These are phyloP conservation scores for Mentha longifolia DNA, from an alignment of 257 asterid genomes.

Conservation along the genomic window DNA sequence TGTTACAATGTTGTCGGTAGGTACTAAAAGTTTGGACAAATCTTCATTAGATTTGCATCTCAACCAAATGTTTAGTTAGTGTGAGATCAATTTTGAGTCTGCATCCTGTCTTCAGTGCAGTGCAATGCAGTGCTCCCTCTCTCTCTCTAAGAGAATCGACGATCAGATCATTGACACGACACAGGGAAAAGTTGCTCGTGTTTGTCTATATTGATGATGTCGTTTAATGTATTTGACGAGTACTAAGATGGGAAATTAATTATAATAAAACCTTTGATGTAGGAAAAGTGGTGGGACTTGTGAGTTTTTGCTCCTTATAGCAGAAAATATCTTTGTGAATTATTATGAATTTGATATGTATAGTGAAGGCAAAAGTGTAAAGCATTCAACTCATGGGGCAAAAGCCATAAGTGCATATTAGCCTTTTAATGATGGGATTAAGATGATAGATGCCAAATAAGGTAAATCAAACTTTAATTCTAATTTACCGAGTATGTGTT, in stretches of 20 bases:
- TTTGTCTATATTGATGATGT: background rate
- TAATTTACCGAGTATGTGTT: background rate
- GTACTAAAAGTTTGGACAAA: constrained; percentile 27
- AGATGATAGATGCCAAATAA: background rate
- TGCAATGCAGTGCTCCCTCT: constrained; percentile 20
- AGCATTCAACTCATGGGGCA: constrained; percentile 19
- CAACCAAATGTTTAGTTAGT: constrained; percentile 1
- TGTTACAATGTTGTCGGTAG: constrained; percentile 43
- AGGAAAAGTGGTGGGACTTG: background rate
- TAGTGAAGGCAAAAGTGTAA: constrained; percentile 10
- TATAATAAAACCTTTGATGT: background rate
- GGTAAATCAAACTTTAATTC: background rate
- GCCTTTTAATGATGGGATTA: constrained; percentile 13
- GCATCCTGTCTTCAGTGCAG: constrained; percentile 14
- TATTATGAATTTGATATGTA: no score
- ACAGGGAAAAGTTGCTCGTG: background rate
- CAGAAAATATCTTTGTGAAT: background rate
- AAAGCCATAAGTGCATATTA: background rate
- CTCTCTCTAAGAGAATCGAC: background rate
- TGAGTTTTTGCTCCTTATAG: background rate
- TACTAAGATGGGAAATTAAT: background rate
- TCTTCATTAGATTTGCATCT: constrained; percentile 30
- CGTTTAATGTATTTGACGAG: background rate
- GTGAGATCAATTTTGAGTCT: constrained; percentile 27
- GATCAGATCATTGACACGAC: background rate